Percentiles rank a stretch among this genome's conserved stretches.
Conservation (phyloP, 257 asterid genomes). For the Nicotiana tabacum region DNA sequence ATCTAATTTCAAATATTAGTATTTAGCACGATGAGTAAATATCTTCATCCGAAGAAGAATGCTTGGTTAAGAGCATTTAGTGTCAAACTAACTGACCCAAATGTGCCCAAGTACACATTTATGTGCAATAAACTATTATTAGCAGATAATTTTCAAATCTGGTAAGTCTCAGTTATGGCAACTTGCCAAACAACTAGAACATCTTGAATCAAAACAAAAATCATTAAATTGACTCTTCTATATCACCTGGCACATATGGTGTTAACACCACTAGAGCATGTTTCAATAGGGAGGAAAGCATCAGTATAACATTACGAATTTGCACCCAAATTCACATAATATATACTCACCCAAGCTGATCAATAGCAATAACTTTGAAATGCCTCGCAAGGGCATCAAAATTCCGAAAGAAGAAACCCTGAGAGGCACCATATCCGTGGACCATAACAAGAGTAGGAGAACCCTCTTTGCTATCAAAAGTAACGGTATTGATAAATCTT, state of each 20-base stretch:
- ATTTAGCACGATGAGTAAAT: not conserved
- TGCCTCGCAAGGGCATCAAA: constrained; percentile 76
- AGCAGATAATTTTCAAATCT: not conserved
- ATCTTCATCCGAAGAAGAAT: not conserved
- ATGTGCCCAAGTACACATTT: not conserved
- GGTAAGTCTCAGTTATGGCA: not conserved
- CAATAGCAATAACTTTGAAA: constrained; percentile 83
- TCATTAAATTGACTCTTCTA: not conserved
- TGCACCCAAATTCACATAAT: not conserved
- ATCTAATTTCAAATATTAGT: not conserved
- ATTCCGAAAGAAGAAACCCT: constrained; percentile 94
- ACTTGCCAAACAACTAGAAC: not conserved
- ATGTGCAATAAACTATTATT: not conserved
- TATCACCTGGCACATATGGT: not conserved
- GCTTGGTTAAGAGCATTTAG: not conserved
- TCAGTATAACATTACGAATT: not conserved
- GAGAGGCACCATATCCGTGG: constrained; percentile 96
- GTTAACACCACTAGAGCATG: not conserved
- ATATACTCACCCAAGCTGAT: constrained; percentile 82
- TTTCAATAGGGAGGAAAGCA: not conserved
- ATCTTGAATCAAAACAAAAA: not conserved
- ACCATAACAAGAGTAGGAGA: constrained; percentile 96
- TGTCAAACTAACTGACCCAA: constrained; percentile 5
- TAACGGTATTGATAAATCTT: constrained; percentile 80
- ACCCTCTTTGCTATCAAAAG: constrained; percentile 77